Percentiles rank a stretch among this genome's conserved stretches.
Evolutionary conservation across 345 rosid genomes (phyloP).

Genomic region (Eutrema heterophyllum): DNA sequence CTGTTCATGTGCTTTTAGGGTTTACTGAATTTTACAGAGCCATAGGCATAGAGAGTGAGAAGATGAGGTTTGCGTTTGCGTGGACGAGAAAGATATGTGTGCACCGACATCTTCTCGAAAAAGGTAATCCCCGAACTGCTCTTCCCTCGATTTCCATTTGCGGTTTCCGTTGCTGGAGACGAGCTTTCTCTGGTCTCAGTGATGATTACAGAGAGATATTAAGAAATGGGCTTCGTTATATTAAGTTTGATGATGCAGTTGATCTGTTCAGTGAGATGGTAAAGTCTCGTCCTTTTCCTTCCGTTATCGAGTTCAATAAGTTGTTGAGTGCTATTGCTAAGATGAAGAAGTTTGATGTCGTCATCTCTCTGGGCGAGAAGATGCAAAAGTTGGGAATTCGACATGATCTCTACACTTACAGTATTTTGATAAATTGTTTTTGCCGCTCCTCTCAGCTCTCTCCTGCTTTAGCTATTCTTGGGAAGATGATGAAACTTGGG

Average conservation of each 20-base stretch:
- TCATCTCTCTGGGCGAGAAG: not conserved
- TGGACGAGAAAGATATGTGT: not conserved
- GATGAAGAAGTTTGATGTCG: slow-evolving; percentile 11
- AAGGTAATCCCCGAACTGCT: not conserved
- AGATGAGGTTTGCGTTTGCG: not conserved
- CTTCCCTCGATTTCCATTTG: not conserved
- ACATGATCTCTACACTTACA: not conserved
- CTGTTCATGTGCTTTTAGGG: too few species aligned
- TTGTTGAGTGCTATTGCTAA: not conserved
- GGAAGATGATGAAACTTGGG: not conserved
- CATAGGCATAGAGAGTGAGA: too few species aligned
- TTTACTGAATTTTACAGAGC: too few species aligned
- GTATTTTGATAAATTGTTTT: not conserved
- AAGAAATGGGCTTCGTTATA: not conserved
- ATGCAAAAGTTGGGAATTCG: not conserved
- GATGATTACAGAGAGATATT: not conserved
- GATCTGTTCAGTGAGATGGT: not conserved
- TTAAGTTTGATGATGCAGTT: not conserved
- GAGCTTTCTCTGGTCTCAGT: not conserved
- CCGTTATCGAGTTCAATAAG: not conserved
- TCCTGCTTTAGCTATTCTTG: not conserved
- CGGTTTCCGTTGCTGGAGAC: not conserved
- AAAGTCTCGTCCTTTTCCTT: not conserved
- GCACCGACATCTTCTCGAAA: not conserved
- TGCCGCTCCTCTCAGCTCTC: not conserved